These are phyloP conservation scores for Coemansia sp. DNA, from an alignment of 192 early-diverging fungal genomes.

Conservation along the genomic window DNA sequence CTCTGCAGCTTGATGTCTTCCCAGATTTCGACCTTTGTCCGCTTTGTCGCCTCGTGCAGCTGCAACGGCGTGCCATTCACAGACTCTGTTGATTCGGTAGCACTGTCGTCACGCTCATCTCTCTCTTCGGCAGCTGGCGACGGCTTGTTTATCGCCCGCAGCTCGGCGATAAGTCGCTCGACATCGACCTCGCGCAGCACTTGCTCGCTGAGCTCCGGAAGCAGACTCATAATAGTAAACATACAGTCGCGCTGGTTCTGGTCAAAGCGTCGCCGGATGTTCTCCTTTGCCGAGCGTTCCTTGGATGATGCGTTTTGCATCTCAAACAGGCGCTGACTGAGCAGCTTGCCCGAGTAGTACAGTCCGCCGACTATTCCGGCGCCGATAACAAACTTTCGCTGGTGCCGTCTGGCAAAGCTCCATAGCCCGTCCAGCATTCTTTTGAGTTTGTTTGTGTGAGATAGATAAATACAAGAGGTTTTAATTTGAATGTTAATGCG, in stretches of 20 bases:
- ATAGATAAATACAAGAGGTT: neutral
- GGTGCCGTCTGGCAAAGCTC: conserved; percentile 68
- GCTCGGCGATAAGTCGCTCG: conserved; percentile 59
- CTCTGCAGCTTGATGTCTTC: conserved; percentile 85
- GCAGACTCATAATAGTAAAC: conserved; percentile 78
- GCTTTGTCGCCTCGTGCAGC: conserved; percentile 18
- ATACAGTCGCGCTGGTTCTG: conserved; percentile 92
- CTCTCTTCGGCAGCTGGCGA: neutral
- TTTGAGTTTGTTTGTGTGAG: too few species aligned
- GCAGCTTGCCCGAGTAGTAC: conserved; percentile 74
- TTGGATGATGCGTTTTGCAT: conserved; percentile 64
- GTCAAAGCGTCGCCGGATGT: conserved; percentile 85
- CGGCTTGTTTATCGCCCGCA: conserved; percentile 42
- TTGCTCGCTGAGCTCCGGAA: conserved; percentile 79
- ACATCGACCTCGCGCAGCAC: conserved; percentile 78
- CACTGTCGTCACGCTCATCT: too few species aligned
- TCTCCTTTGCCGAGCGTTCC: conserved; percentile 62
- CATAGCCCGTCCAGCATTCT: conserved; percentile 55
- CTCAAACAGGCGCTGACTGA: conserved; percentile 69
- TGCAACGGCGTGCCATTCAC: neutral
- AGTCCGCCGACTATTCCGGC: conserved; percentile 68
- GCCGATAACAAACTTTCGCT: conserved; percentile 62
- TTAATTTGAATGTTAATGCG: neutral
- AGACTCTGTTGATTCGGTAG: neutral
- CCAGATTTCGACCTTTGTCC: conserved; percentile 77